Conservation (phyloP, 768 basidiomycete species). For the Bullera alba region DNA sequence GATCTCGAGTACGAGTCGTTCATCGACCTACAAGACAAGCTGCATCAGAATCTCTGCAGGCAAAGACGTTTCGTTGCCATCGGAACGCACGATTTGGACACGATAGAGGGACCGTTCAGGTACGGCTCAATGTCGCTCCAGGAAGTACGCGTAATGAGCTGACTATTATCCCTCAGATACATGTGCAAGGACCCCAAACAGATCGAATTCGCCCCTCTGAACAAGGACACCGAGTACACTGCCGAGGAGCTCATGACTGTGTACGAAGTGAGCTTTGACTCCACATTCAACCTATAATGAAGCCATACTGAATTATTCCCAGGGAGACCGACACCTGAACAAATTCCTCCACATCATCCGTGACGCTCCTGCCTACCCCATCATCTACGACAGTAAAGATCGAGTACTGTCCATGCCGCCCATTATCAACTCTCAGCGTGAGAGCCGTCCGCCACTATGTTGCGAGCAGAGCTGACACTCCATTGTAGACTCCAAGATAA, state of each 20-base stretch:
- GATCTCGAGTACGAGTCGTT: constrained; percentile 86
- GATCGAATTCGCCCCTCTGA: constrained; percentile 85
- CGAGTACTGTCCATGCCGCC: constrained; percentile 93
- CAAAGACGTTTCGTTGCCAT: constrained; percentile 86
- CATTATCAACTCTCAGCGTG: constrained; percentile 53
- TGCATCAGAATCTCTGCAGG: constrained; percentile 92
- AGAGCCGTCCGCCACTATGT: constrained; percentile 2
- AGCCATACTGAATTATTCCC: not conserved
- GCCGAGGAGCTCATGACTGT: constrained; percentile 87
- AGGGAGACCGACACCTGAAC: constrained; percentile 88
- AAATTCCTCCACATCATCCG: constrained; percentile 87
- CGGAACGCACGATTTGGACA: constrained; percentile 95
- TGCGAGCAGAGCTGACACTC: not conserved
- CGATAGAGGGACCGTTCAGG: constrained; percentile 75
- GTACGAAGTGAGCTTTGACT: constrained; percentile 66
- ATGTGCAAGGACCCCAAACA: constrained; percentile 57
- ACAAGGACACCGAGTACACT: constrained; percentile 68
- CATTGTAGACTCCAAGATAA: constrained; percentile 70
- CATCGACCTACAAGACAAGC: constrained; percentile 98
- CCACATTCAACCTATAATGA: not conserved
- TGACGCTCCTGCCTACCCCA: constrained; percentile 91
- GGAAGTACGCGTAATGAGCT: not conserved
- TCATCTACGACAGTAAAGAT: constrained; percentile 87
- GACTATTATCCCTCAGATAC: constrained; percentile 32
- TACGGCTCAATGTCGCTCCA: constrained; percentile 51